These are phyloP conservation scores for Amylocystis lapponica DNA, from an alignment of 768 basidiomycete species.

Conservation along the genomic window DNA sequence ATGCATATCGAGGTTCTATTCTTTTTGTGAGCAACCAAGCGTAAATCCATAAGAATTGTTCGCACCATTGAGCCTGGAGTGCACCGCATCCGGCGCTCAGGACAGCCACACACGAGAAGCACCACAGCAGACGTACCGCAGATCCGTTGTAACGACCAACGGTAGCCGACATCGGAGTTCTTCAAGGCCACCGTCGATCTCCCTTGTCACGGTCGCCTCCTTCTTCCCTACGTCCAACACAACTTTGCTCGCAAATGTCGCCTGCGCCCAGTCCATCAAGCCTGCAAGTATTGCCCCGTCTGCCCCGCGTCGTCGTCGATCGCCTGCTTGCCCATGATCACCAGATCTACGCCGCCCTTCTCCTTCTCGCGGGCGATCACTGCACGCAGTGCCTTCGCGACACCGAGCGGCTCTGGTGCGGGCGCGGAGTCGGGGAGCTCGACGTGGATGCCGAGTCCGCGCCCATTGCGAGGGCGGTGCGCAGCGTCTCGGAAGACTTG, in stretches of 20 bases:
- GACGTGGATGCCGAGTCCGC: conserved; percentile 89
- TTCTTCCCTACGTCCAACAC: conserved; percentile 60
- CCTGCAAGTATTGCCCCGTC: conserved; percentile 98
- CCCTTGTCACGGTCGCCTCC: conserved; percentile 69
- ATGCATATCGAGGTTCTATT: conserved; percentile 93
- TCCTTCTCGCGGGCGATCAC: conserved; percentile 72
- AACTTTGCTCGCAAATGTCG: conserved; percentile 89
- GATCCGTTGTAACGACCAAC: conserved; percentile 85
- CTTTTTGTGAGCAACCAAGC: conserved; percentile 42
- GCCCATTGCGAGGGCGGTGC: conserved; percentile 97
- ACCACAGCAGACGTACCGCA: conserved; percentile 52
- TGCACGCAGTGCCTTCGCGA: conserved; percentile 81
- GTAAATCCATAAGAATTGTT: neutral
- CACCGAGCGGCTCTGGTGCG: conserved; percentile 82
- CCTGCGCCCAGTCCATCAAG: conserved; percentile 87
- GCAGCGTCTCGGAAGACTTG: conserved; percentile 88
- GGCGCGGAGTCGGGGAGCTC: conserved; percentile 70
- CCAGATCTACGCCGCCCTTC: conserved; percentile 70
- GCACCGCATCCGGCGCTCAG: conserved; percentile 25
- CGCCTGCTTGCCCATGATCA: conserved; percentile 96
- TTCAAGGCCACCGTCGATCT: conserved; percentile 93
- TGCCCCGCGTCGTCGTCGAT: conserved; percentile 96
- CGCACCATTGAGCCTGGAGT: conserved; percentile 63
- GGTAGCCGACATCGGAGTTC: conserved; percentile 78
- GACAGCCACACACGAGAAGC: neutral